Base-by-base conservation (phyloP, 495 filamentous ascomycete species). In the Xylaria flabelliformis region DNA sequence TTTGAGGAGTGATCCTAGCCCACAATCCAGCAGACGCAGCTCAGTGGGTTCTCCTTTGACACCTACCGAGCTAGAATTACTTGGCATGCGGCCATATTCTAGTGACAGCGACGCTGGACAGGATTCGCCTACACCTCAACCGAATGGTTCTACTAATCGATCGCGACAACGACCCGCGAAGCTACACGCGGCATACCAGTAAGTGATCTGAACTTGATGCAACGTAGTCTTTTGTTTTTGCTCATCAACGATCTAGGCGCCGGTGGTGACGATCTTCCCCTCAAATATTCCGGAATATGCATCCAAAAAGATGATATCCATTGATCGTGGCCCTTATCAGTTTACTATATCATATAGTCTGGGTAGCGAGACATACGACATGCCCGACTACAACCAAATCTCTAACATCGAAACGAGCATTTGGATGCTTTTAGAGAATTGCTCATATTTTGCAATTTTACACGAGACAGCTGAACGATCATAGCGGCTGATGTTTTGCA, bases 101-200 rank as follows among this genome's bases (percentile, higher is more conserved):
- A 69, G 59, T 12, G 72, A 42, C 0, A 76, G 69, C 21, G 72
- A 80, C 29, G 64, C 58, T 13, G 71, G 58, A 72, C 67, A 24
- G 21, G 64, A 68, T 2, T 73, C 75, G 10, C 64, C 72, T 19
- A 73, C 73, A 26, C 75, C 77, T 15, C 77, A 74, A 66, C 56
- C 58, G 12, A 78, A 78, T 21, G 74, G 77, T 39, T 19, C 61
- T 2, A 59, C 67, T 4, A 58, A 72, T 0, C 78, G 74, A 56
- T 36, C 74, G 21, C 82, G 80, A 72, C 75, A 78, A 51, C 76
- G 77, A 50, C 79, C 82, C 32, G 82, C 81, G 32, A 77, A 79
- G 32, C 74, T 82, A 55, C 72, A 78, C 42, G 82, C 80, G 29
- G 83, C 81, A 50, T 85, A 83, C 67, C 80, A 78, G 83, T 85